A percentile compares a stretch with the other conserved stretches of the same genome.
Evolutionary conservation across 495 filamentous ascomycete genomes (phyloP).

Genomic region (Penicillium ucsense): DNA sequence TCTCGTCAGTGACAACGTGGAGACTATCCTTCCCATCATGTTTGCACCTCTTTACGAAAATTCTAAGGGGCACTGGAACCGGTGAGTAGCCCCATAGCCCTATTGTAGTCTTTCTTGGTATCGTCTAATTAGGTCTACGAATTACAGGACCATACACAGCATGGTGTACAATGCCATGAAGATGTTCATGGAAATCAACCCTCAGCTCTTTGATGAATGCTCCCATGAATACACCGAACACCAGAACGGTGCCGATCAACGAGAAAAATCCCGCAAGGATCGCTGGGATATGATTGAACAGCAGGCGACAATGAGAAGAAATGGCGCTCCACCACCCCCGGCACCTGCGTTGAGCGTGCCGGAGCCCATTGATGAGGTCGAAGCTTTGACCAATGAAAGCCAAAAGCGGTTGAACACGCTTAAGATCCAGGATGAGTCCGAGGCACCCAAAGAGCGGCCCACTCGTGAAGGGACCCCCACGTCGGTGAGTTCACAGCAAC

Average conservation of each 20-base stretch:
- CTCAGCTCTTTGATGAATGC: slow-evolving; percentile 96
- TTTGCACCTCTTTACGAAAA: slow-evolving; percentile 98
- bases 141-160: slow-evolving; percentile 84
- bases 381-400: slow-evolving; percentile 69
- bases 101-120: not conserved
- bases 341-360: slow-evolving; percentile 37
- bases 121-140: slow-evolving; percentile 6
- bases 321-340: slow-evolving; percentile 36
- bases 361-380: slow-evolving; percentile 58
- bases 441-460: slow-evolving; percentile 36
- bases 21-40: slow-evolving; percentile 98
- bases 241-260: slow-evolving; percentile 75
- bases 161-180: slow-evolving; percentile 99
- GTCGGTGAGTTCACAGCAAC: slow-evolving; percentile 31
- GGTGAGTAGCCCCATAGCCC: slow-evolving; percentile 44
- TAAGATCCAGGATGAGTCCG: slow-evolving; percentile 66
- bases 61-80: slow-evolving; percentile 98
- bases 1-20: slow-evolving; percentile 96
- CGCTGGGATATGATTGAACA: slow-evolving; percentile 84
- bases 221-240: slow-evolving; percentile 97
- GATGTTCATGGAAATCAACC: slow-evolving; percentile 99
- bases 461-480: slow-evolving; percentile 30
- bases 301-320: slow-evolving; percentile 58
- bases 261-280: slow-evolving; percentile 62
- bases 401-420: slow-evolving; percentile 75